Percentiles rank a stretch among this genome's conserved stretches.
phyloP scores from a whole-genome alignment of 2,329 filamentous ascomycete species.

The Fusarium ambrosium region DNA sequence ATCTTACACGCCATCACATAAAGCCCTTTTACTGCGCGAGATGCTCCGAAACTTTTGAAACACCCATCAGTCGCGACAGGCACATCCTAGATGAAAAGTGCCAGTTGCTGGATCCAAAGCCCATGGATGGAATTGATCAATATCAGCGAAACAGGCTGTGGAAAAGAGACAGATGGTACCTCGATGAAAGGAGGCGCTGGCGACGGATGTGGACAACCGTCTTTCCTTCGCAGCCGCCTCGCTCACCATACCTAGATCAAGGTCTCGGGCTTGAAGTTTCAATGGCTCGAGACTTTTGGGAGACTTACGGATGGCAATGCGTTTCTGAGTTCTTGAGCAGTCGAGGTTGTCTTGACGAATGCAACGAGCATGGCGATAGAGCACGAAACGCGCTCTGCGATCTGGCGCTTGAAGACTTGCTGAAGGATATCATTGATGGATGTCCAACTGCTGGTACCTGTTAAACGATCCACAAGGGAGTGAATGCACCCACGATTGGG shows the following conservation, averaged over 20 bases:
- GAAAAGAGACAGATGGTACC: neutral
- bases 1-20: neutral
- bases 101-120: accelerated
- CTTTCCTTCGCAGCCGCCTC: neutral
- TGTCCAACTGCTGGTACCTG: too few relatives aligned
- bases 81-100: neutral
- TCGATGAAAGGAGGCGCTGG: neutral
- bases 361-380: neutral
- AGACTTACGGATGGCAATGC: neutral
- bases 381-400: neutral
- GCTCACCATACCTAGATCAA: neutral
- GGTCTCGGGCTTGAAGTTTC: neutral
- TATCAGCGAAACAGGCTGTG: neutral
- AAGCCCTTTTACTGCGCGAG: neutral
- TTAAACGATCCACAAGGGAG: too few relatives aligned
- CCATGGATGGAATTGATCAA: neutral
- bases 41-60: neutral
- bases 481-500: too few relatives aligned
- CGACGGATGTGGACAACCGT: neutral
- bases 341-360: neutral
- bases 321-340: neutral
- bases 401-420: neutral
- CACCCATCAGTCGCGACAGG: neutral
- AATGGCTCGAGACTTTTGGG: neutral
- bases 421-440: neutral